These are phyloP conservation scores for Chaetomium sp. DNA, from an alignment of 2,329 filamentous ascomycete genomes.

Conservation along the genomic window DNA sequence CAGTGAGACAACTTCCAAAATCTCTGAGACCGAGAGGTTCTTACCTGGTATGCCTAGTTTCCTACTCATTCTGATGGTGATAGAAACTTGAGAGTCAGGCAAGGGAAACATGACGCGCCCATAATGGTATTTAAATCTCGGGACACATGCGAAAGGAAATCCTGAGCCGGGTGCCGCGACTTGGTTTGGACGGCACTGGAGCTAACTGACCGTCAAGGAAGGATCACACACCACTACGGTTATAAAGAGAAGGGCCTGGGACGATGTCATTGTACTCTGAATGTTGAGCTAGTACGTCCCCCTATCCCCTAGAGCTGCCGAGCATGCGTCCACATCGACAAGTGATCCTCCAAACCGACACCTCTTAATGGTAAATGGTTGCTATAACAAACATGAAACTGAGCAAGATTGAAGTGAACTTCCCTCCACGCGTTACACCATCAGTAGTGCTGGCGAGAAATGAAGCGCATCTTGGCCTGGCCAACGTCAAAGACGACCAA, in stretches of 20 bases:
- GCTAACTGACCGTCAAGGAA: too few species aligned
- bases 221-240: neutral
- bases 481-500: constrained; percentile 46
- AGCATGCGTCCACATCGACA: neutral
- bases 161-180: too few species aligned
- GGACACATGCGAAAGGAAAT: too few species aligned
- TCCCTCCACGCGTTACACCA: neutral
- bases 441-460: constrained; percentile 34
- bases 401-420: neutral
- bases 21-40: too few species aligned
- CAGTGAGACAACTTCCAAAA: too few species aligned
- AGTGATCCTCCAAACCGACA: neutral
- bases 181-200: too few species aligned
- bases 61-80: too few species aligned
- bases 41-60: too few species aligned
- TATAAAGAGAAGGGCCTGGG: neutral
- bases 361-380: neutral
- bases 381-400: neutral
- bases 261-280: neutral
- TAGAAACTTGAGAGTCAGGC: too few species aligned
- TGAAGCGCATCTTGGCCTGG: constrained; percentile 37
- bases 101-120: too few species aligned
- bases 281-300: neutral
- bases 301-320: neutral
- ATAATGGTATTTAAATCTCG: too few species aligned